These are phyloP conservation scores for Apophysomyces elegans DNA, from an alignment of 371 early-diverging fungal genomes.

Conservation along the genomic window DNA sequence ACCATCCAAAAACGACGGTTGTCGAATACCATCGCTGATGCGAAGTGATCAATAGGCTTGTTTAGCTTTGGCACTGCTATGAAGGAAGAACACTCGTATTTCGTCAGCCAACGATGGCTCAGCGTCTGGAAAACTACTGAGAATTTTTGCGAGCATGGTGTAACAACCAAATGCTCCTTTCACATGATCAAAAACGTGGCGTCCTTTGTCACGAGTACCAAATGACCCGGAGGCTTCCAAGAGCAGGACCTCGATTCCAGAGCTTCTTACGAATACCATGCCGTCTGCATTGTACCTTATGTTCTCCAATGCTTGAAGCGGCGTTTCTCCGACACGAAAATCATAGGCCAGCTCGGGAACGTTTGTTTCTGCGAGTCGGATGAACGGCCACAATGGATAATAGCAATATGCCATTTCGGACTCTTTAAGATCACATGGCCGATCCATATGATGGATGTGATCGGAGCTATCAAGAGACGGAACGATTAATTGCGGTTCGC, in stretches of 20 bases:
- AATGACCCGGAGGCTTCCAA: slow-evolving; percentile 15
- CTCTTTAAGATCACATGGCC: no score
- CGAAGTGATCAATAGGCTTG: not conserved
- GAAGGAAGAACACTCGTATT: slow-evolving; percentile 14
- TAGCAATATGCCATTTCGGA: slow-evolving; percentile 4
- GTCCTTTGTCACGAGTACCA: not conserved
- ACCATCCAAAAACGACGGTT: not conserved
- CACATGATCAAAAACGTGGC: slow-evolving; percentile 17
- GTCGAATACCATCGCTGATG: not conserved
- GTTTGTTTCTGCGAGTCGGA: not conserved
- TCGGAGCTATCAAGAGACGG: no score
- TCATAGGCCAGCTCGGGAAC: not conserved
- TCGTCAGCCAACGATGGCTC: slow-evolving; percentile 7
- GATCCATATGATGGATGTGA: no score
- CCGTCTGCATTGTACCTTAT: slow-evolving; percentile 15
- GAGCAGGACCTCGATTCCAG: slow-evolving; percentile 13
- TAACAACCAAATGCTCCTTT: slow-evolving; percentile 20
- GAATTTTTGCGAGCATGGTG: slow-evolving; percentile 11
- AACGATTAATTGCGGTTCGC: no score
- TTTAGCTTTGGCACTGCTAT: slow-evolving; percentile 14
- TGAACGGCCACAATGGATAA: not conserved
- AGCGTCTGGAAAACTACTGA: slow-evolving; percentile 13
- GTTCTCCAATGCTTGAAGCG: not conserved
- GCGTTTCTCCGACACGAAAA: slow-evolving; percentile 15
- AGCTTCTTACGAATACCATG: not conserved